These are phyloP conservation scores for Russula dissimulans DNA, from an alignment of 768 basidiomycete species.

Conservation along the genomic window DNA sequence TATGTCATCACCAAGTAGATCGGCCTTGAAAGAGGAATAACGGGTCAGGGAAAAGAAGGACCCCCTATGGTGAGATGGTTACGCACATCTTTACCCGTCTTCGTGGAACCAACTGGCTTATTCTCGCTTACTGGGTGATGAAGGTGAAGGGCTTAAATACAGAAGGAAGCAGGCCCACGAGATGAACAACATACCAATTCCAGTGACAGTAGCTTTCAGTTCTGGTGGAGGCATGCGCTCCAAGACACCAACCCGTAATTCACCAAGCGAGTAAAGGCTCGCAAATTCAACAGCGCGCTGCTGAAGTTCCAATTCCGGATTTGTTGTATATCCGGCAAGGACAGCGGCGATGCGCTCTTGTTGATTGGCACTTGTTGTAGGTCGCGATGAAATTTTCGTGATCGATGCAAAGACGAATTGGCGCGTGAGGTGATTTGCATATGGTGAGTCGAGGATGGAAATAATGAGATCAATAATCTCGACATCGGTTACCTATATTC, in stretches of 20 bases:
- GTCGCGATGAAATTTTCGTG: slow-evolving; percentile 83
- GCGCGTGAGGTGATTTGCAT: slow-evolving; percentile 81
- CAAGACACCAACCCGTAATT: slow-evolving; percentile 74
- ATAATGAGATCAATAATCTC: slow-evolving; percentile 82
- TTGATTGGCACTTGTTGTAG: slow-evolving; percentile 52
- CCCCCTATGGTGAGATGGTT: neutral
- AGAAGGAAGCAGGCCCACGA: neutral
- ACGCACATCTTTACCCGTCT: slow-evolving; percentile 59
- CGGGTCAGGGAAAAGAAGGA: slow-evolving; percentile 2
- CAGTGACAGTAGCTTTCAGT: slow-evolving; percentile 93
- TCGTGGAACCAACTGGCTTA: slow-evolving; percentile 89
- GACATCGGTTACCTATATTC: slow-evolving; percentile 57
- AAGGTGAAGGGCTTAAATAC: neutral
- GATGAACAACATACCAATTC: slow-evolving; percentile 51
- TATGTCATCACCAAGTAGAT: slow-evolving; percentile 78
- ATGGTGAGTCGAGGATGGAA: slow-evolving; percentile 86
- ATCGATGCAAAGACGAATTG: slow-evolving; percentile 88
- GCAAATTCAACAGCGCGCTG: slow-evolving; percentile 95
- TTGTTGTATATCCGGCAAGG: slow-evolving; percentile 74
- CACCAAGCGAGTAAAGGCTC: slow-evolving; percentile 67
- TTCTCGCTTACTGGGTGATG: slow-evolving; percentile 74
- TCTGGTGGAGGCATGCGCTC: slow-evolving; percentile 99
- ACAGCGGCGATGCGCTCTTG: slow-evolving; percentile 74
- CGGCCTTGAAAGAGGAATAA: slow-evolving; percentile 32
- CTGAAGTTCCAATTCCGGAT: slow-evolving; percentile 89